Percentiles rank a stretch among this genome's conserved stretches.
These are phyloP conservation scores for Thyridium curvatum DNA, from an alignment of 2,329 filamentous ascomycete species.

Conservation along the genomic window DNA sequence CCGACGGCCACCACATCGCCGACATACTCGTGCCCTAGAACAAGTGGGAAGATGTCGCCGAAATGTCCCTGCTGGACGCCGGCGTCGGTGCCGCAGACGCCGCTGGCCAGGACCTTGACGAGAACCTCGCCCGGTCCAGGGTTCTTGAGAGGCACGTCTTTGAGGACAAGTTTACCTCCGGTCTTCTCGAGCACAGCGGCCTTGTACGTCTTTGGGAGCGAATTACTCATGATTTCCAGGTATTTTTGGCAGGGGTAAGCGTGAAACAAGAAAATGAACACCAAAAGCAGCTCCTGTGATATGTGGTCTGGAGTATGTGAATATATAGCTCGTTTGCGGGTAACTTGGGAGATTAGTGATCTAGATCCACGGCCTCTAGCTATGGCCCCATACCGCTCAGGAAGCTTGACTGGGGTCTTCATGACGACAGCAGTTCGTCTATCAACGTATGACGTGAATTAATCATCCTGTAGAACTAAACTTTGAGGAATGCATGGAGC, in stretches of 20 bases:
- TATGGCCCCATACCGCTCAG: no score
- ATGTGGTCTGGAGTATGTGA: no score
- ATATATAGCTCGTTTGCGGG: no score
- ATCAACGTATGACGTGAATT: no score
- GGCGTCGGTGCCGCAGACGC: slow-evolving; percentile 62
- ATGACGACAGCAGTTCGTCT: no score
- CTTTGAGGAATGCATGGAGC: no score
- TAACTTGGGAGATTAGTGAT: no score
- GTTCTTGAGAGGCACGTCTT: slow-evolving; percentile 50
- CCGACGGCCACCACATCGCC: slow-evolving; percentile 60
- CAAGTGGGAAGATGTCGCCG: slow-evolving; percentile 51
- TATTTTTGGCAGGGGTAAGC: neutral
- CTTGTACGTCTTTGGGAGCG: slow-evolving; percentile 60
- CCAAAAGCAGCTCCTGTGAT: no score
- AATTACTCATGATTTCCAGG: slow-evolving; percentile 2
- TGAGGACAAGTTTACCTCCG: slow-evolving; percentile 47
- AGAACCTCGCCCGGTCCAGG: slow-evolving; percentile 56
- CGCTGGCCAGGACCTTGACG: slow-evolving; percentile 65
- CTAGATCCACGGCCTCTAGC: no score
- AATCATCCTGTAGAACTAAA: no score
- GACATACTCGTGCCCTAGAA: slow-evolving; percentile 67
- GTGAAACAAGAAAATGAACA: no score
- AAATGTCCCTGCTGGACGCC: slow-evolving; percentile 40
- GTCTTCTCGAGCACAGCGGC: slow-evolving; percentile 53
- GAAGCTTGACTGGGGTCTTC: no score